Evolutionary conservation across 257 asterid species (phyloP).

Genomic region (Solanum bulbocastanum): DNA sequence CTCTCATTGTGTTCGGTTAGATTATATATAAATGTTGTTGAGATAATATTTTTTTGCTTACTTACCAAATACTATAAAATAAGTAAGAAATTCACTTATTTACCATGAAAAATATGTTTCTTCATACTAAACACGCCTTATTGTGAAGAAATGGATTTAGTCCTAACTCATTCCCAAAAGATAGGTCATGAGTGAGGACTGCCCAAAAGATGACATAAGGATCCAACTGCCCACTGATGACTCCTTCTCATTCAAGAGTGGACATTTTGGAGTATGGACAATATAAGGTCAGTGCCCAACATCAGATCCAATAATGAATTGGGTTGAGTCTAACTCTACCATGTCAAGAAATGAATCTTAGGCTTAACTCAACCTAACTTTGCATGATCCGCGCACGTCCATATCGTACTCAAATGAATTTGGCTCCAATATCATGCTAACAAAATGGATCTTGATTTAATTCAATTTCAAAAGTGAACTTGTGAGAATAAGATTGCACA

Average conservation of each 20-base stretch:
- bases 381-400: too few species aligned
- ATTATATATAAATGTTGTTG: too few species aligned
- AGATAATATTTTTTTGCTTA: too few species aligned
- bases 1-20: neutral
- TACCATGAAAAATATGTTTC: neutral
- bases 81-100: neutral
- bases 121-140: neutral
- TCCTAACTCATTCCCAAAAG: neutral
- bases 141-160: fast-evolving
- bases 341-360: neutral
- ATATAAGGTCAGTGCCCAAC: neutral
- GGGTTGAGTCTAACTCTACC: neutral
- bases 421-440: neutral
- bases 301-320: neutral
- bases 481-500: neutral
- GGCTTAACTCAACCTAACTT: neutral
- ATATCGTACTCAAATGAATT: neutral
- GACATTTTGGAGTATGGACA: neutral
- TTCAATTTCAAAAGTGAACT: too few species aligned
- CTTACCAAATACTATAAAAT: too few species aligned
- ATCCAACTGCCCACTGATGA: too few species aligned
- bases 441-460: neutral
- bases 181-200: neutral
- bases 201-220: neutral
- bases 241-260: neutral